Base-by-base conservation (phyloP, 805 yeast genomes). In the Kodamaea neixiangensis region DNA sequence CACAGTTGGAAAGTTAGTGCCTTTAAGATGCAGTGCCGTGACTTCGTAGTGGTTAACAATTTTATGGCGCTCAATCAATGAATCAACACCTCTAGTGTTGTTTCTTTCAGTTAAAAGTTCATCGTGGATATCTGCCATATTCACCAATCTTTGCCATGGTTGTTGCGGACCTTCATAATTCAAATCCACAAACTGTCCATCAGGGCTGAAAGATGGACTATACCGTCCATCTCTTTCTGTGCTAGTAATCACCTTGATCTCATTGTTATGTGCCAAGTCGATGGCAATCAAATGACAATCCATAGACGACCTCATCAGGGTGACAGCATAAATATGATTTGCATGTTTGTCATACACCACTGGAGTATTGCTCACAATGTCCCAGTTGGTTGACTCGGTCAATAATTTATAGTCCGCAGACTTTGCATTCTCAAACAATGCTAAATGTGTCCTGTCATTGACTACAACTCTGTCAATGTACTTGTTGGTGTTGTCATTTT, bases 1-100 rank as follows among this genome's bases (percentile, higher is more conserved):
- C 51, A 69, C 80, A n/a, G 74, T 67, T 3, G 92, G 92, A 1
- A 82, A 48, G 49, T 76, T 78, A 51, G 71, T 77, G 9, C 62
- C 56, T 17, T 62, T 54, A n/a, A 75, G 48, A n/a, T 53, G 50
- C 6, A 40, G 35, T 2, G 53, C 29, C 1, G 64, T 57, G 3
- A 47, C 44, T 5, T 60, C 56, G 31, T 49, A 55, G 35, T 58
- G 50, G 51, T 67, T 67, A 20, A 66, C 44, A 1, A 52, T 44
- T 1, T 56, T 58, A 22, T 55, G 44, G 18, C 25, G 40, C n/a
- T 37, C 51, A 11, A 43, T 44, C 7, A 43, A 25, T n/a, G 35
- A 13, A 15, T 40, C 39, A 3, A 51, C 48, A 19, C 57, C 60
- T 10, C 53, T 52, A 11, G 21, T 20, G 21, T 22, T 34, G 11